Conservation (phyloP, 495 filamentous ascomycete species). For the Aspergillus asperescens region DNA sequence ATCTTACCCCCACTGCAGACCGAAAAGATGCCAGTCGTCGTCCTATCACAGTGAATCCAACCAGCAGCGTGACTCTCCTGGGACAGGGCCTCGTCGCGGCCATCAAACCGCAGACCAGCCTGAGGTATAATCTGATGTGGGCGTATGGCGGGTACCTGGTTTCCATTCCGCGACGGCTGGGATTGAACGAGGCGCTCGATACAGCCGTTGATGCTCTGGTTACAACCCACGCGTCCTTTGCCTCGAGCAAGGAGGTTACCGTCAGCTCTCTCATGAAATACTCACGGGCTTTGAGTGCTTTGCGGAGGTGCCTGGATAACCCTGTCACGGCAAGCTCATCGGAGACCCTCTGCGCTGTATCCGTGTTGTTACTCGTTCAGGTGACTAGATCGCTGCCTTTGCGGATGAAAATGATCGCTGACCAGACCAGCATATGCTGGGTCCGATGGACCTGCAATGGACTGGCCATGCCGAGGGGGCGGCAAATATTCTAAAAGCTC, state of each 20-base stretch:
- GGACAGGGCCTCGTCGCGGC: constrained; percentile 23
- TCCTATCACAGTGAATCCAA: constrained; percentile 5
- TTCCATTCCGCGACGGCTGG: constrained; percentile 36
- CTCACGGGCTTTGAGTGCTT: constrained; percentile 29
- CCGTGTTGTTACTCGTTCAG: constrained; percentile 39
- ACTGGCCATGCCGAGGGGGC: constrained; percentile 40
- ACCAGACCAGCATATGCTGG: constrained; percentile 9
- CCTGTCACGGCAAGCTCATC: constrained; percentile 29
- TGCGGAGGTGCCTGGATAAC: constrained; percentile 37
- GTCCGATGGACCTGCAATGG: neutral
- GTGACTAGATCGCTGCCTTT: neutral
- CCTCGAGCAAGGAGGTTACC: constrained; percentile 12
- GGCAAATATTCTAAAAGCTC: constrained; percentile 35
- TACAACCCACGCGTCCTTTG: constrained; percentile 29
- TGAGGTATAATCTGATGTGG: constrained; percentile 42
- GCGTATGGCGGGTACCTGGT: constrained; percentile 36
- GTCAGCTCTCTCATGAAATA: constrained; percentile 32
- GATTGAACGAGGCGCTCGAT: constrained; percentile 40
- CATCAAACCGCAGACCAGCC: constrained; percentile 30
- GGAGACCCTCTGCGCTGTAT: constrained; percentile 43
- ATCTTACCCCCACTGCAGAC: neutral
- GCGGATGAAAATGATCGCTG: neutral
- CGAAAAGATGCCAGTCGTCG: neutral
- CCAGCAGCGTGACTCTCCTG: constrained; percentile 22
- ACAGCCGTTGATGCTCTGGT: constrained; percentile 33